phyloP scores from a whole-genome alignment of 352 stramenopile species.

The Phytophthora sp. region DNA sequence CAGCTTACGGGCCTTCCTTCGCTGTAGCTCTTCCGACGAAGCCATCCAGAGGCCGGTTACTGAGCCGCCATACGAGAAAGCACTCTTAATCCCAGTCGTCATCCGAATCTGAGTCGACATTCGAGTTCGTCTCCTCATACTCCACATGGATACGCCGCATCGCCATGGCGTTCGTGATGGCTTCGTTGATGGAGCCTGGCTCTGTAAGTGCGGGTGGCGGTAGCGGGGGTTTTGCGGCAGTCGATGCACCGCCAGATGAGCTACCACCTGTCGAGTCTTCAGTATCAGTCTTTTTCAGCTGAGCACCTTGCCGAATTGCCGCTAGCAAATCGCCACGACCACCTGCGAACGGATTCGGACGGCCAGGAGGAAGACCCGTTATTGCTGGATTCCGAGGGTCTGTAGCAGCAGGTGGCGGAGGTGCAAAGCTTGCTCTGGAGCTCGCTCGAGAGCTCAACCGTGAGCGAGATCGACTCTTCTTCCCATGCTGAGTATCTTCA shows the following conservation, averaged over 20 bases:
- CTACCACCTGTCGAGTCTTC: slow-evolving; percentile 1
- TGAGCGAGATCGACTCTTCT: slow-evolving; percentile 36
- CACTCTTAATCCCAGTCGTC: slow-evolving; percentile 79
- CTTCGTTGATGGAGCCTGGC: slow-evolving; percentile 72
- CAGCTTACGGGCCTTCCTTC: slow-evolving; percentile 12
- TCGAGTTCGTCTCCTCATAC: slow-evolving; percentile 72
- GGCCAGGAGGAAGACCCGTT: slow-evolving; percentile 50
- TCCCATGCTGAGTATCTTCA: slow-evolving; percentile 21
- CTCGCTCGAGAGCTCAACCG: slow-evolving; percentile 45
- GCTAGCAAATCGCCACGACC: slow-evolving; percentile 77
- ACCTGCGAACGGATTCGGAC: slow-evolving; percentile 72
- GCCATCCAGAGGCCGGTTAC: slow-evolving; percentile 13
- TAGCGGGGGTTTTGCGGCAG: slow-evolving; percentile 24
- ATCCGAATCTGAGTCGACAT: slow-evolving; percentile 72
- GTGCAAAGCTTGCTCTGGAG: slow-evolving; percentile 42
- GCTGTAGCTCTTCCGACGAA: slow-evolving; percentile 42
- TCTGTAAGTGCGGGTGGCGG: slow-evolving; percentile 44
- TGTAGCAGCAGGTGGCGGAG: slow-evolving; percentile 16
- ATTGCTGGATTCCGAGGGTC: slow-evolving; percentile 37
- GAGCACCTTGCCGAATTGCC: slow-evolving; percentile 73
- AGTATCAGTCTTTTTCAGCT: slow-evolving; percentile 52
- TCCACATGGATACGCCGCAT: slow-evolving; percentile 81
- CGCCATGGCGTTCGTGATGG: slow-evolving; percentile 84
- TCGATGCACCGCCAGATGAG: slow-evolving; percentile 23
- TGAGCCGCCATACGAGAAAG: slow-evolving; percentile 8